Evolutionary conservation across 768 basidiomycete species (phyloP).

Genomic region (Steccherinum ochraceum): DNA sequence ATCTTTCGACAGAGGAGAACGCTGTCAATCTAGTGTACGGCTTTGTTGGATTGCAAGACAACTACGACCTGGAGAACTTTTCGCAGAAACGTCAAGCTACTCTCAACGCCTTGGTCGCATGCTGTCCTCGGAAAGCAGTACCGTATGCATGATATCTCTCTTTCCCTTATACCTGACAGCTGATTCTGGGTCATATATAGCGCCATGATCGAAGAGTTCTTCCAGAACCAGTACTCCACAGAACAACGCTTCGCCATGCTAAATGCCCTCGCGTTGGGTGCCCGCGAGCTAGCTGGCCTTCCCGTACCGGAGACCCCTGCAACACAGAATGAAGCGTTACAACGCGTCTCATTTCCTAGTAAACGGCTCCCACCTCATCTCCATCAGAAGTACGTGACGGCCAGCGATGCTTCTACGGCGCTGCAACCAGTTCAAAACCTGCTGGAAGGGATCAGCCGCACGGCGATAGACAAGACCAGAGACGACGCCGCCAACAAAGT

Average conservation of each 20-base stretch:
- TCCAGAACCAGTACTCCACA: slow-evolving; percentile 87
- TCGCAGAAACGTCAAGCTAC: slow-evolving; percentile 69
- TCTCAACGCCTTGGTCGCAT: slow-evolving; percentile 73
- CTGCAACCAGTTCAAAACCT: slow-evolving; percentile 46
- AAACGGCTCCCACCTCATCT: slow-evolving; percentile 68
- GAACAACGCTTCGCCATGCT: slow-evolving; percentile 82
- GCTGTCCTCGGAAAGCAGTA: slow-evolving; percentile 70
- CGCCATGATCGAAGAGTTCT: slow-evolving; percentile 85
- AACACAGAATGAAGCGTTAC: slow-evolving; percentile 24
- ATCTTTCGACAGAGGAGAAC: slow-evolving; percentile 68
- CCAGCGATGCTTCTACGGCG: slow-evolving; percentile 27
- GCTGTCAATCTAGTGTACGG: slow-evolving; percentile 74
- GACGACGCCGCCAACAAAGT: slow-evolving; percentile 47
- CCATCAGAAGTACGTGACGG: slow-evolving; percentile 60
- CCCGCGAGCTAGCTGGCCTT: slow-evolving; percentile 68
- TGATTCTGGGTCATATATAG: slow-evolving; percentile 36
- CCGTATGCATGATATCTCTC: too few species aligned
- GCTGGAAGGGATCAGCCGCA: slow-evolving; percentile 54
- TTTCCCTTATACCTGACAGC: too few species aligned
- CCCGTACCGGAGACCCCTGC: slow-evolving; percentile 24
- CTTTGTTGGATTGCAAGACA: slow-evolving; percentile 70
- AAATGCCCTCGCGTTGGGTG: slow-evolving; percentile 80
- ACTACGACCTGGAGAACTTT: slow-evolving; percentile 80
- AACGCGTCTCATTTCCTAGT: slow-evolving; percentile 63
- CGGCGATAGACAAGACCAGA: slow-evolving; percentile 57